Evolutionary conservation across 2,329 filamentous ascomycete species (phyloP).

Genomic region (Colletotrichum cuscutae): DNA sequence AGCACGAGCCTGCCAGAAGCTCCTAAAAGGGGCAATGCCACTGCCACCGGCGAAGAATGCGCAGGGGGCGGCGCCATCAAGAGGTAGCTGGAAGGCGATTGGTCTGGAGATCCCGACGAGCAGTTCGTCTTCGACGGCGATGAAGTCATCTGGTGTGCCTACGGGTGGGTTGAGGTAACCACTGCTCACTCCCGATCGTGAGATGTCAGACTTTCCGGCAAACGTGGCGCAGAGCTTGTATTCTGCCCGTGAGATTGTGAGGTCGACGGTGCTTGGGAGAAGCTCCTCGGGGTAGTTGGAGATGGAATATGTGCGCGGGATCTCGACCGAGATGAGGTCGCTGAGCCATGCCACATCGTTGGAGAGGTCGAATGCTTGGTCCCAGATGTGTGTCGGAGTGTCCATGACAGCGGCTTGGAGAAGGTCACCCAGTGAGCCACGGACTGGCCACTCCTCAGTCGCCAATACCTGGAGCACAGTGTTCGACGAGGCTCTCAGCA

Average conservation of each 20-base stretch:
- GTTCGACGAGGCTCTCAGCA: conserved; percentile 60
- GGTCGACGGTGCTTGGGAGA: conserved; percentile 60
- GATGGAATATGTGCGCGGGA: conserved; percentile 64
- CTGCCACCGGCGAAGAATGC: conserved; percentile 65
- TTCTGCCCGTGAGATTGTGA: conserved; percentile 62
- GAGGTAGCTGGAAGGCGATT: conserved; percentile 61
- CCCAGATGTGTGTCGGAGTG: conserved; percentile 60
- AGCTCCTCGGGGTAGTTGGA: conserved; percentile 61
- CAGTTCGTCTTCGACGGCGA: conserved; percentile 56
- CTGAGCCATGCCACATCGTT: conserved; percentile 56
- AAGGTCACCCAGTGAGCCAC: conserved; percentile 60
- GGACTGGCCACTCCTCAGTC: conserved; percentile 62
- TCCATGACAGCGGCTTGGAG: conserved; percentile 59
- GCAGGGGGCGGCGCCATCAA: conserved; percentile 60
- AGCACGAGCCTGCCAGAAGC: conserved; percentile 62
- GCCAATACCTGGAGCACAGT: conserved; percentile 60
- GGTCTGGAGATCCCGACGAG: conserved; percentile 64
- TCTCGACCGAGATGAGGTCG: conserved; percentile 58
- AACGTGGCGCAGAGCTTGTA: conserved; percentile 58
- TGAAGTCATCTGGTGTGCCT: conserved; percentile 48
- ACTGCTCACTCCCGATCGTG: conserved; percentile 60
- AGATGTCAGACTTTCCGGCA: conserved; percentile 43
- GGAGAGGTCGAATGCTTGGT: conserved; percentile 57
- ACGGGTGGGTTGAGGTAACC: conserved; percentile 64
- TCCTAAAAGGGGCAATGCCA: conserved; percentile 63